Percentiles rank a stretch among this genome's conserved stretches.
Evolutionary conservation across 805 yeast genomes (phyloP).

Genomic region (Metschnikowia kunwiensis): DNA sequence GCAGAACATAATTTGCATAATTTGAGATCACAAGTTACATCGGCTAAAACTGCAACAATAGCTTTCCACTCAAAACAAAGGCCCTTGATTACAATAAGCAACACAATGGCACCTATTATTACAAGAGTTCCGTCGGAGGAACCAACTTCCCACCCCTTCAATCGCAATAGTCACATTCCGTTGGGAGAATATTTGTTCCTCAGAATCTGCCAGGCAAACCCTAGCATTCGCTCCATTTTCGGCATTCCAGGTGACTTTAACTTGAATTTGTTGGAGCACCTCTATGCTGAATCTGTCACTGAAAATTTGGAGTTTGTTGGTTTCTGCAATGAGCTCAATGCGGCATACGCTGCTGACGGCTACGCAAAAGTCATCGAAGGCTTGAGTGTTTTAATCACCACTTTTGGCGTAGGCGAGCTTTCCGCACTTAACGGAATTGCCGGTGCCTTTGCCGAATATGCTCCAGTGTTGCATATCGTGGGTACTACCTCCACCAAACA

Average conservation of each 20-base stretch:
- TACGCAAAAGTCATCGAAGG: slow-evolving; percentile 64
- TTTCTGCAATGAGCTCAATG: slow-evolving; percentile 82
- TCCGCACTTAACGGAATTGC: slow-evolving; percentile 80
- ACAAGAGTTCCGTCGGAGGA: slow-evolving; percentile 14
- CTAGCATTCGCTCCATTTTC: slow-evolving; percentile 51
- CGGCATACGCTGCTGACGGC: slow-evolving; percentile 90
- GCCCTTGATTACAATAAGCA: too few species aligned
- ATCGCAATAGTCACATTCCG: slow-evolving; percentile 31
- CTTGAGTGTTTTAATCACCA: slow-evolving; percentile 60
- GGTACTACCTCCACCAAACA: slow-evolving; percentile 50
- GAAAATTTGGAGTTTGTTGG: slow-evolving; percentile 67
- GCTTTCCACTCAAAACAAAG: too few species aligned
- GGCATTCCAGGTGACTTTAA: slow-evolving; percentile 84
- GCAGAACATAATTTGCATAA: too few species aligned
- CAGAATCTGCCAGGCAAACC: slow-evolving; percentile 52
- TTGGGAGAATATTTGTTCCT: slow-evolving; percentile 65
- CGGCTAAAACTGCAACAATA: too few species aligned
- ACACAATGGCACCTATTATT: slow-evolving; percentile 19
- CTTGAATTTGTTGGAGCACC: slow-evolving; percentile 61
- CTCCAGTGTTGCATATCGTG: slow-evolving; percentile 79
- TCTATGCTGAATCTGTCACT: slow-evolving; percentile 46
- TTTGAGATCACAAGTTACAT: too few species aligned
- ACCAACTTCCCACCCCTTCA: slow-evolving; percentile 1
- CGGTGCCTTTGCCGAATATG: slow-evolving; percentile 79
- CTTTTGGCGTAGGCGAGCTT: slow-evolving; percentile 89